These are phyloP conservation scores for Pyrenophora graminea DNA, from an alignment of 2,329 filamentous ascomycete species.

Conservation along the genomic window DNA sequence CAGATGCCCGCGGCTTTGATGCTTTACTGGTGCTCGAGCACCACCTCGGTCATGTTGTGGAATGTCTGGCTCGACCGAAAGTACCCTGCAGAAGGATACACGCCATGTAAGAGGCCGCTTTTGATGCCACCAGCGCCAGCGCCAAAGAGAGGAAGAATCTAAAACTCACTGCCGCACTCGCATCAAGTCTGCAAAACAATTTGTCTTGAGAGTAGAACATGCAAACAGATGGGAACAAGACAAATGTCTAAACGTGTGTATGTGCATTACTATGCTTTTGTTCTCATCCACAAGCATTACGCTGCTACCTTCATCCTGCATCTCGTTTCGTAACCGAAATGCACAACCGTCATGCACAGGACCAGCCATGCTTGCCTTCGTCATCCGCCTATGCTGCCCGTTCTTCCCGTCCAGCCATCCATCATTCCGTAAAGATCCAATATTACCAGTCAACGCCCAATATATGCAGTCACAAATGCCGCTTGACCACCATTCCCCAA, in stretches of 20 bases:
- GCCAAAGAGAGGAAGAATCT: slow-evolving; percentile 9
- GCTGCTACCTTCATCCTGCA: no score
- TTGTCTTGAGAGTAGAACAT: background rate
- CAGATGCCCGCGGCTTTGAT: slow-evolving; percentile 48
- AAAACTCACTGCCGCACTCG: background rate
- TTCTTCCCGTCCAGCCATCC: background rate
- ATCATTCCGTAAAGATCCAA: background rate
- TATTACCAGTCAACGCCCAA: slow-evolving; percentile 2
- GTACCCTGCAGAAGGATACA: slow-evolving; percentile 32
- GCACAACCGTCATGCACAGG: no score
- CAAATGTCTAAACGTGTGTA: background rate
- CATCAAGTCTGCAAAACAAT: no score
- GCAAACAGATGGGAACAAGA: no score
- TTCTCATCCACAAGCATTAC: no score
- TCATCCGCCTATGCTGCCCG: no score
- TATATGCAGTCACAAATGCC: background rate
- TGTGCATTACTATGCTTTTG: no score
- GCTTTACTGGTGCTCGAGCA: slow-evolving; percentile 48
- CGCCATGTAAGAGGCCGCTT: slow-evolving; percentile 36
- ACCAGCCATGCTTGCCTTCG: no score
- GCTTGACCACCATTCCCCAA: background rate
- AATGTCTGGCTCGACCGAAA: slow-evolving; percentile 40
- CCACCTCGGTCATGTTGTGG: slow-evolving; percentile 40
- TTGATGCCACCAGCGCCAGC: slow-evolving; percentile 22
- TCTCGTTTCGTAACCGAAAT: no score